Conservation (phyloP, 306 rosid genomes). For the Prunus salicina region DNA sequence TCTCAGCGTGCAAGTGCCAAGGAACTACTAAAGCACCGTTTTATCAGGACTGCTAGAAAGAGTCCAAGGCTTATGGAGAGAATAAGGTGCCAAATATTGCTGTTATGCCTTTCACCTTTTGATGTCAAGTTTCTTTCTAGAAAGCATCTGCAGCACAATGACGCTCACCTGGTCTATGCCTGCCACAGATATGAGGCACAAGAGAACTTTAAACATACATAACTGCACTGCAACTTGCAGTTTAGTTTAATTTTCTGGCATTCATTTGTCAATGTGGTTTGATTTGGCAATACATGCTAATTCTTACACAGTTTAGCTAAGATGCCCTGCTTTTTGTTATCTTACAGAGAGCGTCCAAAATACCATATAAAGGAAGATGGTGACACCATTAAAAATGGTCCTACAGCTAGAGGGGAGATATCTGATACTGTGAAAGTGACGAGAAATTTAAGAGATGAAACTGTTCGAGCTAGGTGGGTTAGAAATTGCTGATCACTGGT, state of each 20-base stretch:
- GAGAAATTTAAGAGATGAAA: constrained; percentile 67
- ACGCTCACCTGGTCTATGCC: constrained; percentile 11
- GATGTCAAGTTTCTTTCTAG: neutral
- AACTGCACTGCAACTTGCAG: constrained; percentile 14
- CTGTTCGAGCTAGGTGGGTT: constrained; percentile 63
- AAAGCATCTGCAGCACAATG: constrained; percentile 1
- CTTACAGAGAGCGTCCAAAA: constrained; percentile 86
- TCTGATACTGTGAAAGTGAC: constrained; percentile 71
- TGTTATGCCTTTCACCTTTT: neutral
- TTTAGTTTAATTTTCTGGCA: constrained; percentile 7
- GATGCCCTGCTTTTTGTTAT: constrained; percentile 32
- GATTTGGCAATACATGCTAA: constrained; percentile 20
- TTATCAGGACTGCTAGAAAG: constrained; percentile 86
- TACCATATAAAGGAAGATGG: constrained; percentile 70
- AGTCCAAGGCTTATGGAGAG: constrained; percentile 86
- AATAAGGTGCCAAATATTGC: constrained; percentile 58
- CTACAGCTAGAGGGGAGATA: constrained; percentile 51
- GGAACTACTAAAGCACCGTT: constrained; percentile 92
- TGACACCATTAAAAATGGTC: constrained; percentile 51
- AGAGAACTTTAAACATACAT: neutral
- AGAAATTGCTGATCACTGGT: constrained; percentile 19
- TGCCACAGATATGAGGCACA: constrained; percentile 1
- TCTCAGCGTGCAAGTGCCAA: constrained; percentile 94
- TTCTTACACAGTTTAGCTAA: constrained; percentile 16
- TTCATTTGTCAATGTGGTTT: constrained; percentile 17